Base-by-base conservation (phyloP, 495 filamentous ascomycete species). In the Chaetomium fimeti region DNA sequence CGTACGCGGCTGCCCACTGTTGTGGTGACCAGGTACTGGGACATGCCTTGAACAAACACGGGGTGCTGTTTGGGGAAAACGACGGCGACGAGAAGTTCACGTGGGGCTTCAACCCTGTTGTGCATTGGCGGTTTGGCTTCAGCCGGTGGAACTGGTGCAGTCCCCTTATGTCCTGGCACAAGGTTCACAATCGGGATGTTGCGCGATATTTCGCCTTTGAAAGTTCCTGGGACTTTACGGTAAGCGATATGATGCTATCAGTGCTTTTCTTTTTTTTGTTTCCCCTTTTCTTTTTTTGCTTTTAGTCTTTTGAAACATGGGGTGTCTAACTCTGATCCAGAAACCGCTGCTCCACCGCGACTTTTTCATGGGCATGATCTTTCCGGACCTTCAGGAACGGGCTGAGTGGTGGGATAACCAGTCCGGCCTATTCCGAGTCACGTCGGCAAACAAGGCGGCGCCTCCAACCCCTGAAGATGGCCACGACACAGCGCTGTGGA, bases 21-120 rank as follows among this genome's bases (percentile, higher is more conserved):
- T 65, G 63, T 49, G 63, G 63, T n/a, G 63, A 65, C 25, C 63
- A 65, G 32, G 57, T 65, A 11, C 56, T 65, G 2, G 63, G 63
- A 9, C 56, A 65, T 40, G 63, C 63, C n/a, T 18, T 65, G 16
- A 65, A 58, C 36, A 60, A 65, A 29, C 24, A 58, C 38, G 63
- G 63, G 3, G 63, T 65, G n/a, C 48, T 40, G 18, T 65, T 65
- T 36, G 63, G 63, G 15, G 63, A 60, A 25, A 65, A 65, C 16
- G 20, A 36, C 20, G 63, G 63, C 3, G 63, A 65, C 29, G 63
- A 53, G 24, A 65, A 60, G 49, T 65, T 65, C 56, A 65, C 63
- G 1, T 60, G 63, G 63, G 63, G 63, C 3, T 65, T 65, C 47
- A 65, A 65, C 57, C 56, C 56, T 0, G 18, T 65, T 54, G 63